These are phyloP conservation scores for Mycena venus DNA, from an alignment of 768 basidiomycete genomes.

Conservation along the genomic window DNA sequence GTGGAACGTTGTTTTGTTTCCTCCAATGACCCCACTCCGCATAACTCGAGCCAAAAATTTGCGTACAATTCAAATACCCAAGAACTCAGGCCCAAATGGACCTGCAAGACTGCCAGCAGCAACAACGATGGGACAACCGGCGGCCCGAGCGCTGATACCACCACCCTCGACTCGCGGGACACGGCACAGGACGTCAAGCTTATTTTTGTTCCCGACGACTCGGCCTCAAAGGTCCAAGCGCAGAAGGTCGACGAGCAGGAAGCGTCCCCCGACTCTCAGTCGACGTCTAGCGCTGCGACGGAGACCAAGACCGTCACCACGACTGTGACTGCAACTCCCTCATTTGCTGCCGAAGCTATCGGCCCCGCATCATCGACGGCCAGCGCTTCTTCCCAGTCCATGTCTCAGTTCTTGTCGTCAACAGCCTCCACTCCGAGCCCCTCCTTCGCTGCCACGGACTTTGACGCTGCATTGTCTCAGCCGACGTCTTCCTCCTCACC, in stretches of 20 bases:
- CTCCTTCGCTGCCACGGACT: slow-evolving; percentile 36
- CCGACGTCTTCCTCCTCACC: slow-evolving; percentile 8
- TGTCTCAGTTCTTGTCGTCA: background rate
- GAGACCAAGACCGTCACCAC: slow-evolving; percentile 41
- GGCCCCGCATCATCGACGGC: background rate
- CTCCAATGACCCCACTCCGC: slow-evolving; percentile 27
- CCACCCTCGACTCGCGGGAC: slow-evolving; percentile 22
- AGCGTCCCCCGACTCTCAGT: slow-evolving; percentile 34
- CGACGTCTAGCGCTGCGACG: slow-evolving; percentile 42
- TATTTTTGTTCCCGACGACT: slow-evolving; percentile 61
- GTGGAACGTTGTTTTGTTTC: slow-evolving; percentile 57
- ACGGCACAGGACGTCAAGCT: slow-evolving; percentile 62
- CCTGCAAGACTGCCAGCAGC: slow-evolving; percentile 30
- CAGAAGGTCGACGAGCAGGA: slow-evolving; percentile 29
- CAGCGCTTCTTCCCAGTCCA: slow-evolving; percentile 18
- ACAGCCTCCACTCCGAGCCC: slow-evolving; percentile 26
- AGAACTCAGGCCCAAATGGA: slow-evolving; percentile 67
- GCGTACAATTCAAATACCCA: slow-evolving; percentile 63
- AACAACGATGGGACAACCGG: slow-evolving; percentile 43
- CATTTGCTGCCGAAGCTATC: slow-evolving; percentile 21
- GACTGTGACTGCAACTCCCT: slow-evolving; percentile 32
- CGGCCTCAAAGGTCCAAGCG: slow-evolving; percentile 35
- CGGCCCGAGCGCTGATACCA: slow-evolving; percentile 4
- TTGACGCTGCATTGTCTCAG: slow-evolving; percentile 34
- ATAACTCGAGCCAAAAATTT: slow-evolving; percentile 73